These are phyloP conservation scores for Porcisia deanei DNA, from an alignment of 208 protist genomes.

Conservation along the genomic window DNA sequence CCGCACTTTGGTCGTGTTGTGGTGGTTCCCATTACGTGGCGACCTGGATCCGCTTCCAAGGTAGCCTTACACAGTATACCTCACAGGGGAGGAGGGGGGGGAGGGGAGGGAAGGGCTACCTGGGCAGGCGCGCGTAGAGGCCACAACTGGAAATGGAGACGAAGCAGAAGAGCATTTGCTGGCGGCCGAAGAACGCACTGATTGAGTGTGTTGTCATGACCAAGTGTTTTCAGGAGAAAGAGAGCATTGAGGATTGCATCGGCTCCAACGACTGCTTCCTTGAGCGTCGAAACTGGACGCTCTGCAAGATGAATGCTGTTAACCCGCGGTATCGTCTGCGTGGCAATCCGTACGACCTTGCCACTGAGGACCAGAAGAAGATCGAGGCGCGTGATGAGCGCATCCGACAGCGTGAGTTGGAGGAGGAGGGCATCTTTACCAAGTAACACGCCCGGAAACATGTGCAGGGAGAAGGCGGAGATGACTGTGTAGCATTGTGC, in stretches of 20 bases:
- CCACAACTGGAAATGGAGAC: constrained; percentile 55
- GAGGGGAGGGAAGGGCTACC: background rate
- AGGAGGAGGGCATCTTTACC: constrained; percentile 78
- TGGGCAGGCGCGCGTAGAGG: background rate
- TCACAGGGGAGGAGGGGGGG: background rate
- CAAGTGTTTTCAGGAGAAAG: constrained; percentile 89
- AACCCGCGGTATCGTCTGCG: constrained; percentile 86
- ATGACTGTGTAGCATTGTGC: background rate
- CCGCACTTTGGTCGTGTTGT: background rate
- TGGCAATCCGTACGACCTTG: constrained; percentile 88
- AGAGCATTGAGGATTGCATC: constrained; percentile 78
- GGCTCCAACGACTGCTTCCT: constrained; percentile 81
- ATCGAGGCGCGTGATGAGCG: constrained; percentile 85
- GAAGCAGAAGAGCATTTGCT: constrained; percentile 82
- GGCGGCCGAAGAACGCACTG: constrained; percentile 85
- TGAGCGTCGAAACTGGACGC: constrained; percentile 83
- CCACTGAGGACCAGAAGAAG: constrained; percentile 87
- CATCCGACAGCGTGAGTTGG: constrained; percentile 74
- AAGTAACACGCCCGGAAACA: constrained; percentile 24
- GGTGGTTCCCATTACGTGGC: background rate
- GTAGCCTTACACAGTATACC: background rate
- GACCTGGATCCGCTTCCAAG: background rate
- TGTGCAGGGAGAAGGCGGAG: background rate
- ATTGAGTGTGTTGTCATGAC: constrained; percentile 86
- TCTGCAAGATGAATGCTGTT: constrained; percentile 90